phyloP scores from a whole-genome alignment of 129 eudicot species.

The Calendula officinalis region DNA sequence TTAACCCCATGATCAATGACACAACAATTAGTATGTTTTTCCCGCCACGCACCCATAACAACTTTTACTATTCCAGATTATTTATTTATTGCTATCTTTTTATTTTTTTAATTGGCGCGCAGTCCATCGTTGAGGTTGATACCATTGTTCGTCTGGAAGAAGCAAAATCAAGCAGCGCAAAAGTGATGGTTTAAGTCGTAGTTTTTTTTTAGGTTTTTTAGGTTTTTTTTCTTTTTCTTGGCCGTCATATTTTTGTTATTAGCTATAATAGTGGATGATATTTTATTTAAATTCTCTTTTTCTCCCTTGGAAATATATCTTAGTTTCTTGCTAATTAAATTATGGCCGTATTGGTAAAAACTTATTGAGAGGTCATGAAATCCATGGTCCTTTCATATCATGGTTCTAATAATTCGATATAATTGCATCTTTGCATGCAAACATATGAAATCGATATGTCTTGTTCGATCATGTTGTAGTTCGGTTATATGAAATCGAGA shows the following conservation, averaged over 20 bases:
- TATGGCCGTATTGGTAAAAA: constrained; percentile 10
- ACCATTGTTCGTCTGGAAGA: constrained; percentile 1
- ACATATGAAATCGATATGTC: no score
- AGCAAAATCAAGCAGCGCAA: constrained; percentile 16
- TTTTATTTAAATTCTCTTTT: not conserved
- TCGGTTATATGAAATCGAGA: no score
- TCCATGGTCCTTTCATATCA: constrained; percentile 21
- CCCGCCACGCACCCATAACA: not conserved
- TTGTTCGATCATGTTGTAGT: no score
- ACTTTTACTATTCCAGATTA: not conserved
- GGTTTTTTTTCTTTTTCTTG: no score
- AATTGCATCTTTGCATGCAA: no score
- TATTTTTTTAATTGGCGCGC: constrained; percentile 2
- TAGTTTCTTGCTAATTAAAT: constrained; percentile 18
- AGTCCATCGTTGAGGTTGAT: constrained; percentile 4
- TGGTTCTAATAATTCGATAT: no score
- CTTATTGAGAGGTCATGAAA: constrained; percentile 30
- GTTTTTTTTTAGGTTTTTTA: not conserved
- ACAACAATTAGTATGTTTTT: not conserved
- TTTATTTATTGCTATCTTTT: not conserved
- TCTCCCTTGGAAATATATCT: constrained; percentile 4
- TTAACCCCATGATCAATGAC: no score
- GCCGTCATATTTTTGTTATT: constrained; percentile 11
- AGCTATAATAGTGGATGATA: constrained; percentile 16
- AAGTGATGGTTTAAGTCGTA: not conserved